Base-by-base conservation (phyloP, 2,329 filamentous ascomycete species). In the Hymenoscyphus infarciens region DNA sequence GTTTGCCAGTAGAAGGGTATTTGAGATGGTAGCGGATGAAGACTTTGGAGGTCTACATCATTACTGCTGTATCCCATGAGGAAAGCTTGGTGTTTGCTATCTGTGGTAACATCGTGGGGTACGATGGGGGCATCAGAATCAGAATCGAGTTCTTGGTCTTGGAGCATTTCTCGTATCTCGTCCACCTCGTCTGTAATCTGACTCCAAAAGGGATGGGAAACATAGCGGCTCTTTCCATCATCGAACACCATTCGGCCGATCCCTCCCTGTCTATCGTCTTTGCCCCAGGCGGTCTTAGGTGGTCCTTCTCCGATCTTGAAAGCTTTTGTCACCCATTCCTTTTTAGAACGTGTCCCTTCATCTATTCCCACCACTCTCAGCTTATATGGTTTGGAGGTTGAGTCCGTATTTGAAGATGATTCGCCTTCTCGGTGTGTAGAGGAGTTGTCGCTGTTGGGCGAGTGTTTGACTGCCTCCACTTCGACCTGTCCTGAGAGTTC, bases 171-270 rank as follows among this genome's bases (percentile, higher is more conserved):
- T 5, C 68, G 61, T n/a, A 74, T 71, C 56, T 74, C 72, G 8
- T 70, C 67, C 11, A 74, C 69, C 80, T 92, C 89, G 60, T 91
- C 89, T 64, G 87, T 90, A 59, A 93, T 80, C 65, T 84, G 90
- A 22, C 88, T 68, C 88, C 88, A 92, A 70, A 92, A 91, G 6
- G 84, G 87, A 73, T 86, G 90, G 76, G 88, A 91, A 68, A 93
- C 85, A 72, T 92, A 93, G 72, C 88, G 80, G 61, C 85, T 87
- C 63, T 84, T 85, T 61, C 81, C 81, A 63, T 92, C 87, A 65
- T 88, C 87, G 39, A 92, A 77, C 0, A 92, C 87, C 59, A 93
- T 75, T 35, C 88, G 80, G 2, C 89, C 73, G 88, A 74, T 90
- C 22, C 67, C 66, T 16, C 31, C 45, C 16, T 64, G 88, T 61